Evolutionary conservation across 257 asterid genomes (phyloP), one percentile per base, ranked within the genome.

Genomic region (Knoxia roxburghii): DNA sequence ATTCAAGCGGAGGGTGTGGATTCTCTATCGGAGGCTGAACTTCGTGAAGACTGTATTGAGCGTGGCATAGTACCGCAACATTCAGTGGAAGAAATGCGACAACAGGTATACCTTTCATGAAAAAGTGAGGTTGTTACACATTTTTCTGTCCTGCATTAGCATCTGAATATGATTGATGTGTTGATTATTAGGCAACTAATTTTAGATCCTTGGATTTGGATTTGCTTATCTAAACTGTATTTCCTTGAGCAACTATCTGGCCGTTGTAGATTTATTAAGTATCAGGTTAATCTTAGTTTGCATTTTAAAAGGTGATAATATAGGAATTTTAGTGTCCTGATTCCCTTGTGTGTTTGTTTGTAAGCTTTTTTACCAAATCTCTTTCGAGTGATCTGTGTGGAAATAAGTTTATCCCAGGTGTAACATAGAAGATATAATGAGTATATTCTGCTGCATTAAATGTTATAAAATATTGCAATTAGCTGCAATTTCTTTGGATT

Each of bases 21-120:
- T 71, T 86, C 96, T 68, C 95, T 88, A 60, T 85, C 96, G 69
- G 97, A 91, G 70, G 89, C 95, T 72, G 97, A 91, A 80, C 96
- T 91, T 60, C 94, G 91, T 74, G 94, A 91, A 79, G 96, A 87
- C 73, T 91, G 97, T 72, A 78, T 95, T 77, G 97, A 91, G 78
- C 89, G 97, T 63, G 97, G 97, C 76, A 86, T 91, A 85, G 83
- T 91, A 65, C 94, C 89, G 66, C 83, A 75, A 66, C 73, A 81
- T 78, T 91, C 96, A 9, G 95, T 75, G 50, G 96, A 91, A 69
- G 97, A 91, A 80, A 91, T 91, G 97, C 96, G 95, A 32, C 89
- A 86, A 74, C 95, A 85, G 97, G 97, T 91, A 73, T 20, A 13
- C 14, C 32, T 41, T 52, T 5, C 26, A 4, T 33, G 11, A 23